These are phyloP conservation scores for Rhizophora apiculata DNA, from an alignment of 345 rosid genomes.

Conservation along the genomic window DNA sequence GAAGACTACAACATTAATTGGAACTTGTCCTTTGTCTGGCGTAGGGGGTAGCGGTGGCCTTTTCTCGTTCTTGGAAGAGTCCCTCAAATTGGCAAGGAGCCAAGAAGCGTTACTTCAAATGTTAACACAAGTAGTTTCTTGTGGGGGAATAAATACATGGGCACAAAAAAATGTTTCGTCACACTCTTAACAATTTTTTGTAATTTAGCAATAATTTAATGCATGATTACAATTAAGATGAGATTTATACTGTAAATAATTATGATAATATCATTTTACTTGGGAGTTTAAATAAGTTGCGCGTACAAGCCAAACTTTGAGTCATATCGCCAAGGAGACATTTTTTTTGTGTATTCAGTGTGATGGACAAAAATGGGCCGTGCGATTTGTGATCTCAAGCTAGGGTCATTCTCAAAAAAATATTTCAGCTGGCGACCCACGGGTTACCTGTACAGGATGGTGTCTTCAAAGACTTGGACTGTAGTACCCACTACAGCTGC, in stretches of 20 bases:
- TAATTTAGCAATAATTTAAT: no score
- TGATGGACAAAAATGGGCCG: background rate
- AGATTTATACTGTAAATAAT: no score
- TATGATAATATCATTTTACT: no score
- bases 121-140: background rate
- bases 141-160: background rate
- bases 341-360: background rate
- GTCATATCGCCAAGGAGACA: no score
- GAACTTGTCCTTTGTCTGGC: background rate
- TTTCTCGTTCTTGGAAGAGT: conserved; percentile 3
- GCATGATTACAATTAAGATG: no score
- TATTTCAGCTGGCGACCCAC: conserved; percentile 20
- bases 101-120: background rate
- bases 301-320: no score
- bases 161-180: no score
- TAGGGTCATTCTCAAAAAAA: background rate
- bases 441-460: conserved; percentile 10
- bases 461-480: conserved; percentile 3
- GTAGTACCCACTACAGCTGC: background rate
- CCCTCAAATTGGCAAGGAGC: background rate
- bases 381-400: conserved; percentile 7
- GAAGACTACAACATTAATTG: background rate
- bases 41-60: conserved; percentile 11
- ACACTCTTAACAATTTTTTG: no score
- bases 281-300: no score